Percentiles rank a stretch among this genome's conserved stretches.
phyloP scores from a whole-genome alignment of 2,329 filamentous ascomycete genomes.

The Xylariaceae sp. region DNA sequence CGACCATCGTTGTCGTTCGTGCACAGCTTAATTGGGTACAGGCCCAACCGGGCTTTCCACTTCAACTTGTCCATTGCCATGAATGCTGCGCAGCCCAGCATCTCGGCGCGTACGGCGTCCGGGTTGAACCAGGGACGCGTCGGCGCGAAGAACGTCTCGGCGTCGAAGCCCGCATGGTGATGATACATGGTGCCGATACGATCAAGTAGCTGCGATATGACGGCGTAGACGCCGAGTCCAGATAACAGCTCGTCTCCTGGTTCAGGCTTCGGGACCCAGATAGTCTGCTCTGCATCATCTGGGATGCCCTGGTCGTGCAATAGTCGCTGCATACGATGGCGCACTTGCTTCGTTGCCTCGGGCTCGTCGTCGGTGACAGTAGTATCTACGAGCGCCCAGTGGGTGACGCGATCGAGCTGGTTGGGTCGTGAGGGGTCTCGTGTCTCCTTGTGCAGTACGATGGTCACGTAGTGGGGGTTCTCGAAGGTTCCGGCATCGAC shows the following conservation, averaged over 20 bases:
- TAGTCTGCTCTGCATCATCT: background rate
- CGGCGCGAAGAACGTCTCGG: background rate
- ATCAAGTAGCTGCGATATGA: conserved; percentile 5
- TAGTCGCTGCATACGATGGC: background rate
- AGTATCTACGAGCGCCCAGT: conserved; percentile 5
- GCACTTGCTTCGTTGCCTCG: background rate
- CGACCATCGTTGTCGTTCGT: background rate
- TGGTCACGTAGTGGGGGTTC: conserved; percentile 3
- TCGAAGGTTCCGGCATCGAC: background rate
- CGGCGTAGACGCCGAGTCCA: background rate
- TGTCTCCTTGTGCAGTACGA: conserved; percentile 3
- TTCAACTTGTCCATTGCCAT: conserved; percentile 1
- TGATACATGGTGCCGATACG: conserved; percentile 1
- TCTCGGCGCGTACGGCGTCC: conserved; percentile 8
- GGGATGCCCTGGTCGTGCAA: background rate
- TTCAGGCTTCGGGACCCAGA: background rate
- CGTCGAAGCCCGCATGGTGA: background rate
- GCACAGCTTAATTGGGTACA: conserved; percentile 2
- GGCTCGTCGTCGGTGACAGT: too few relatives aligned
- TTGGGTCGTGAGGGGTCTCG: background rate
- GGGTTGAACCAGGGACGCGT: conserved; percentile 8
- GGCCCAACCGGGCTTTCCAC: conserved; percentile 5
- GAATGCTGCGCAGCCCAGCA: conserved; percentile 3
- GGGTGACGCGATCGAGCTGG: background rate
- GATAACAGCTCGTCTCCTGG: background rate